Conservation (phyloP, 2,329 filamentous ascomycete species). For the Teratosphaeriaceae sp. region DNA sequence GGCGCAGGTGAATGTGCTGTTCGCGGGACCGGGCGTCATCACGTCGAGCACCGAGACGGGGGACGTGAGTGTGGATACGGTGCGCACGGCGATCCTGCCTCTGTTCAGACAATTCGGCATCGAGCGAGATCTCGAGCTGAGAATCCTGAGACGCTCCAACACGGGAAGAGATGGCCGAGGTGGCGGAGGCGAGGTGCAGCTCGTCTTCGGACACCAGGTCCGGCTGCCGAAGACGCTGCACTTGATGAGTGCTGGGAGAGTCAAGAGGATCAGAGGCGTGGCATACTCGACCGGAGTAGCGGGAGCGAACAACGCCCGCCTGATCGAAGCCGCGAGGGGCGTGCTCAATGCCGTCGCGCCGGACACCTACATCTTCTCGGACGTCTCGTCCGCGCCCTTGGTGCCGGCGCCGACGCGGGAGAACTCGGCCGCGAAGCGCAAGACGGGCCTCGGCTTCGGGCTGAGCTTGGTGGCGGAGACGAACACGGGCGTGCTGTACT, state of each 20-base stretch:
- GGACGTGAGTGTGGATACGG: constrained; percentile 86
- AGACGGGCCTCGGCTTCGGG: constrained; percentile 83
- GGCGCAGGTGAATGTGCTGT: constrained; percentile 79
- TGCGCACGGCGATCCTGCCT: constrained; percentile 86
- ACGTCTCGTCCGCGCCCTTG: constrained; percentile 54
- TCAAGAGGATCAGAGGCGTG: constrained; percentile 85
- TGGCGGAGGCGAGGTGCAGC: constrained; percentile 86
- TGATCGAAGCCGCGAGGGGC: constrained; percentile 86
- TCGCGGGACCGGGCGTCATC: constrained; percentile 87
- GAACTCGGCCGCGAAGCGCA: constrained; percentile 45
- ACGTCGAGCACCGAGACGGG: constrained; percentile 76
- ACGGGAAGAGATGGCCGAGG: constrained; percentile 67
- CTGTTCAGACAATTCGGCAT: constrained; percentile 90
- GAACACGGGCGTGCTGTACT: constrained; percentile 79
- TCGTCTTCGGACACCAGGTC: constrained; percentile 89
- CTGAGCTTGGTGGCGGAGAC: constrained; percentile 86
- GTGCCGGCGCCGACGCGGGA: constrained; percentile 65
- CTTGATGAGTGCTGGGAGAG: constrained; percentile 71
- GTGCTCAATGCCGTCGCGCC: constrained; percentile 78
- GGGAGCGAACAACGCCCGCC: constrained; percentile 85
- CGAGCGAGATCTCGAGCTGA: constrained; percentile 73
- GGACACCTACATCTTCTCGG: constrained; percentile 83
- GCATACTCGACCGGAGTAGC: constrained; percentile 90
- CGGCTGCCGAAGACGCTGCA: constrained; percentile 91
- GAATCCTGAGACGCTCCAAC: constrained; percentile 74